Evolutionary conservation across 148 eudicot genomes (phyloP).

Genomic region (Arctostaphylos glauca): DNA sequence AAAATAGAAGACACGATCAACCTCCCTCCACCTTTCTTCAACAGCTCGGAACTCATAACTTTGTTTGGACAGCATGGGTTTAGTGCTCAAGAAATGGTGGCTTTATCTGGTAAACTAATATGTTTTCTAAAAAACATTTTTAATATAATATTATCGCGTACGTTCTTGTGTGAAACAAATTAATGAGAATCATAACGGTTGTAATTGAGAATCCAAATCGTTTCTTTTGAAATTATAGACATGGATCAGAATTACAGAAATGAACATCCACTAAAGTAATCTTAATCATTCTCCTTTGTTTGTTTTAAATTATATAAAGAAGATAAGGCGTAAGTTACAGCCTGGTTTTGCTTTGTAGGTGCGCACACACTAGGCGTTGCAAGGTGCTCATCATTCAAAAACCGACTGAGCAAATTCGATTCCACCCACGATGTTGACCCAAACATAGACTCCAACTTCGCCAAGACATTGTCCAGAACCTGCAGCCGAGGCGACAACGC

Average conservation of each 20-base stretch:
- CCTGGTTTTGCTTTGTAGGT: constrained; percentile 35
- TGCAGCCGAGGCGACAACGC: constrained; percentile 70
- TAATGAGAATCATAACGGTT: too few relatives aligned
- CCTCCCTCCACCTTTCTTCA: constrained; percentile 63
- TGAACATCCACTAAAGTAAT: too few relatives aligned
- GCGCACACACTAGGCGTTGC: constrained; percentile 92
- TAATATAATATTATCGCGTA: too few relatives aligned
- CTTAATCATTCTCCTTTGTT: too few relatives aligned
- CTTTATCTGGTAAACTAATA: constrained; percentile 60
- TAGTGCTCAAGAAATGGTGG: constrained; percentile 74
- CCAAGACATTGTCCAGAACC: constrained; percentile 45
- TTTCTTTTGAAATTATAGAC: too few relatives aligned
- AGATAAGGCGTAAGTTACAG: too few relatives aligned
- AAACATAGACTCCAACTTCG: constrained; percentile 50
- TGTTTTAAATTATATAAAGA: too few relatives aligned
- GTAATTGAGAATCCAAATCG: too few relatives aligned
- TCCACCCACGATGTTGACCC: constrained; percentile 51
- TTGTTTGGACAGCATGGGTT: constrained; percentile 73
- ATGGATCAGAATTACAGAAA: too few relatives aligned
- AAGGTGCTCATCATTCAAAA: constrained; percentile 81
- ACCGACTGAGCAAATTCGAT: constrained; percentile 48
- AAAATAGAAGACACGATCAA: constrained; percentile 76
- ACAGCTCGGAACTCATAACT: constrained; percentile 57
- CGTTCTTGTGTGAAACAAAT: too few relatives aligned
- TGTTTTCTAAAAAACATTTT: too few relatives aligned